Percentiles rank a stretch among this genome's conserved stretches.
Conservation (phyloP, 1,284 basidiomycete genomes). For the Moesziomyces sp. region DNA sequence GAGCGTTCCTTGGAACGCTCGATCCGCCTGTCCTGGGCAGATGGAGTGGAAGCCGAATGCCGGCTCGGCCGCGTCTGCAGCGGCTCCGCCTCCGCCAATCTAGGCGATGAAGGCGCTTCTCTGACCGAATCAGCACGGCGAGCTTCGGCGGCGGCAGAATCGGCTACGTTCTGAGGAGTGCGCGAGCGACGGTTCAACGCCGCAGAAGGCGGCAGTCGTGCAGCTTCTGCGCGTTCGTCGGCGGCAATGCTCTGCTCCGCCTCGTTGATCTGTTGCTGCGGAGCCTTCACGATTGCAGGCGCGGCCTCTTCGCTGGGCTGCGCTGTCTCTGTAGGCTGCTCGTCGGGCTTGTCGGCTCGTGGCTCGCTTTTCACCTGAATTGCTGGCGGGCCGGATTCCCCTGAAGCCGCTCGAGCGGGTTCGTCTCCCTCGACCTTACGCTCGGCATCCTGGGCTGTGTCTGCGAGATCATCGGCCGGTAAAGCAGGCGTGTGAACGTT, state of each 20-base stretch:
- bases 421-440: constrained; percentile 1
- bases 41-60: constrained; percentile 18
- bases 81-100: constrained; percentile 9
- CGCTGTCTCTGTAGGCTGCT: constrained; percentile 1
- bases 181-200: neutral
- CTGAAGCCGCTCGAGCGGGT: neutral
- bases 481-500: constrained; percentile 28
- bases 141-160: neutral
- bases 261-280: neutral
- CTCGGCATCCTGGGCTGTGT: neutral
- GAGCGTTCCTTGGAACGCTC: constrained; percentile 34
- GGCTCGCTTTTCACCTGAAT: constrained; percentile 20
- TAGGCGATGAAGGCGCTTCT: constrained; percentile 7
- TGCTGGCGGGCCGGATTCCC: neutral
- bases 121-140: constrained; percentile 4
- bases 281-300: neutral
- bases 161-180: neutral
- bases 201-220: no score
- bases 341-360: constrained; percentile 3
- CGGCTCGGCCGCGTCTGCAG: constrained; percentile 13
- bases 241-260: neutral
- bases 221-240: neutral
- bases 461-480: constrained; percentile 17
- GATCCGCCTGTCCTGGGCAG: constrained; percentile 20
- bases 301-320: neutral